phyloP scores from a whole-genome alignment of 140 eudicot genomes.

The Flaveria floridana region DNA sequence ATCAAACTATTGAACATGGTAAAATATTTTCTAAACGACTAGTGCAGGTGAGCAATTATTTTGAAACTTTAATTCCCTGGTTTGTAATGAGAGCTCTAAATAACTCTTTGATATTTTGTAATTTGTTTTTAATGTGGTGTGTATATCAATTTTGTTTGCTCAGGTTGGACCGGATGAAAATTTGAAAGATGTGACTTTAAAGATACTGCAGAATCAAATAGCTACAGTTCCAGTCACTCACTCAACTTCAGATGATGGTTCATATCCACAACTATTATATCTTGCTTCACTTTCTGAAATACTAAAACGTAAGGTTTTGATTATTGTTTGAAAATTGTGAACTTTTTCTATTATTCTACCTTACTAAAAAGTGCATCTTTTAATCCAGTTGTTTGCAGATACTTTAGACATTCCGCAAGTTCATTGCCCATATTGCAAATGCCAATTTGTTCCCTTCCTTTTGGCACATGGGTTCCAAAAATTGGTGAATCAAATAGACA shows the following conservation, averaged over 20 bases:
- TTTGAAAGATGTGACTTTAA: conserved; percentile 67
- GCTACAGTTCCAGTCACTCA: conserved; percentile 80
- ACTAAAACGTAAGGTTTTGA: conserved; percentile 54
- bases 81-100: conserved; percentile 2
- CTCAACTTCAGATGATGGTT: conserved; percentile 62
- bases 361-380: conserved; percentile 38
- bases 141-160: conserved; percentile 18
- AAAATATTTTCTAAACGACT: conserved; percentile 49
- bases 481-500: conserved; percentile 73
- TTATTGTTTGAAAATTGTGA: not conserved
- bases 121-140: not conserved
- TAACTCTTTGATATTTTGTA: not conserved
- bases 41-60: conserved; percentile 52
- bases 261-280: conserved; percentile 79
- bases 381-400: conserved; percentile 85
- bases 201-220: conserved; percentile 65
- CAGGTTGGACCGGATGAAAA: conserved; percentile 94
- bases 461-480: conserved; percentile 96
- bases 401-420: conserved; percentile 74
- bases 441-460: conserved; percentile 74
- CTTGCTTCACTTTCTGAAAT: conserved; percentile 92
- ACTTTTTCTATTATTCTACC: not conserved
- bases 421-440: conserved; percentile 82
- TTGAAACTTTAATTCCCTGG: not conserved
- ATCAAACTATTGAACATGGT: conserved; percentile 62